A percentile compares a stretch with the other conserved stretches of the same genome.
phyloP scores from a whole-genome alignment of 2,329 filamentous ascomycete species.

The Penicillium corylophilum region DNA sequence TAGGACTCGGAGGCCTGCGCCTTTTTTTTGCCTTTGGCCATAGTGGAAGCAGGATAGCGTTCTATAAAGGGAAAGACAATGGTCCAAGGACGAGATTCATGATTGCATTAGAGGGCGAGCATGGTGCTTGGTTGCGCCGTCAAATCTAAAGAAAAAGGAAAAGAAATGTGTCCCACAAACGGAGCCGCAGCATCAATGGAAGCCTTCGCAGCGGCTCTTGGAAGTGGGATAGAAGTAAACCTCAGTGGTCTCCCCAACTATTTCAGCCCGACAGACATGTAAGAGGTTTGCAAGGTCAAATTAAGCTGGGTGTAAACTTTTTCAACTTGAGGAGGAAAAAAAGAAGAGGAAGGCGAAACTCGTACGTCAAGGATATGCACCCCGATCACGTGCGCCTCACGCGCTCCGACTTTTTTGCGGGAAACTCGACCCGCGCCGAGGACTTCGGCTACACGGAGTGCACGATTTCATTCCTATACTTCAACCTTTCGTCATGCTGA shows the following conservation, averaged over 20 bases:
- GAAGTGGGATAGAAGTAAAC: constrained; percentile 42
- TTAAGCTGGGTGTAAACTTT: constrained; percentile 60
- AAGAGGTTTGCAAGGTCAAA: constrained; percentile 57
- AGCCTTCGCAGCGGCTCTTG: constrained; percentile 52
- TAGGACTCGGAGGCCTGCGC: constrained; percentile 11
- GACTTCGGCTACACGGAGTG: constrained; percentile 18
- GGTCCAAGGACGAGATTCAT: constrained; percentile 18
- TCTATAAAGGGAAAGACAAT: constrained; percentile 22
- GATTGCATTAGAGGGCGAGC: constrained; percentile 19
- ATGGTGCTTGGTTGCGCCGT: not conserved
- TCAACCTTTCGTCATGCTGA: constrained; percentile 40
- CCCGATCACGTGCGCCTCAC: constrained; percentile 20
- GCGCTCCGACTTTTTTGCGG: constrained; percentile 34
- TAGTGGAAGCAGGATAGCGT: constrained; percentile 9
- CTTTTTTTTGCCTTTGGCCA: constrained; percentile 18
- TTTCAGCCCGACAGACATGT: constrained; percentile 60
- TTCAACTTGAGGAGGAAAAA: constrained; percentile 27
- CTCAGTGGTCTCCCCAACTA: constrained; percentile 51
- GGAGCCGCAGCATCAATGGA: constrained; percentile 49
- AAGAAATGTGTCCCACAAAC: constrained; percentile 47
- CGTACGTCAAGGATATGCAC: constrained; percentile 31
- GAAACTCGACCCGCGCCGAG: constrained; percentile 12
- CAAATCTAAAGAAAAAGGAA: constrained; percentile 9
- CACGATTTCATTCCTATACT: constrained; percentile 6
- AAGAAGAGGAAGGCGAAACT: no score